These are phyloP conservation scores for Raddia distichophylla DNA, from an alignment of 176 grass and related monocot genomes.

Conservation along the genomic window DNA sequence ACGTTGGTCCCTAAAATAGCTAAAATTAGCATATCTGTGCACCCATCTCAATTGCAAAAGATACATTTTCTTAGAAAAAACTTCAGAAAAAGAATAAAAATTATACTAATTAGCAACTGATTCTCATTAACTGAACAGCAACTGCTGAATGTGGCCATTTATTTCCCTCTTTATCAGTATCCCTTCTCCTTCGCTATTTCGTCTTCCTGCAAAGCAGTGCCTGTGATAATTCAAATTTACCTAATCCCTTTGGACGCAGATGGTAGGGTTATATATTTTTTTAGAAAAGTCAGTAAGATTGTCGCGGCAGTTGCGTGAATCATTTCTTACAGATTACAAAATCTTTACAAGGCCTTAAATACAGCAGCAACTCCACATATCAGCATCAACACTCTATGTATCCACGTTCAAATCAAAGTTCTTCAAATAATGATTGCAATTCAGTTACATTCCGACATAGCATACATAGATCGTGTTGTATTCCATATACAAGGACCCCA, in stretches of 20 bases:
- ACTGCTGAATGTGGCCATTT: background rate
- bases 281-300: background rate
- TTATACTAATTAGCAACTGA: background rate
- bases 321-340: background rate
- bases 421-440: slow-evolving; percentile 5
- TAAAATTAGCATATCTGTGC: background rate
- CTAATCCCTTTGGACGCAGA: background rate
- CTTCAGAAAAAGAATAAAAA: background rate
- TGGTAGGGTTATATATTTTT: background rate
- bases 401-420: background rate
- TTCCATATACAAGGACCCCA: too few relatives aligned
- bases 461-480: too few relatives aligned
- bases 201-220: background rate
- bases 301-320: background rate
- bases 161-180: background rate
- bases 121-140: background rate
- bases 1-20: background rate
- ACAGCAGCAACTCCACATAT: background rate
- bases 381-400: slow-evolving; percentile 4
- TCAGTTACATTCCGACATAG: too few relatives aligned
- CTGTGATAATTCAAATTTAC: slow-evolving; percentile 14
- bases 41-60: background rate
- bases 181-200: background rate
- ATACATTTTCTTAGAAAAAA: background rate
- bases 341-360: background rate